Conservation (phyloP, 768 basidiomycete species). For the Obba rivulosa region DNA sequence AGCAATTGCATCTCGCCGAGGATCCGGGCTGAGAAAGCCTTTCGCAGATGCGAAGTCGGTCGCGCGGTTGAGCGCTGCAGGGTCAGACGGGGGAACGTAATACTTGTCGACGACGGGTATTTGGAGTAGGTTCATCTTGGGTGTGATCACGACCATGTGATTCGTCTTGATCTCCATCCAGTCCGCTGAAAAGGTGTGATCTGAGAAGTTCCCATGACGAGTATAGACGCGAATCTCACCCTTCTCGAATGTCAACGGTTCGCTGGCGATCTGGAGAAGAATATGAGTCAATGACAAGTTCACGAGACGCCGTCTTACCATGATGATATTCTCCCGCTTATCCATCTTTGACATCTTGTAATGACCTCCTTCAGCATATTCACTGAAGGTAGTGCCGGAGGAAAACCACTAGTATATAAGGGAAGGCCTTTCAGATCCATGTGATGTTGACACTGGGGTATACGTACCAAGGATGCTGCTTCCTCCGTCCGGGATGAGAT, state of each 20-base stretch:
- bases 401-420: slow-evolving; percentile 73
- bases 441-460: neutral
- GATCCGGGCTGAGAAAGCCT: slow-evolving; percentile 58
- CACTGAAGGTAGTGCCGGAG: slow-evolving; percentile 90
- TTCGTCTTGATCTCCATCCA: slow-evolving; percentile 99
- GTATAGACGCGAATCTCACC: slow-evolving; percentile 36
- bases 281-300: neutral
- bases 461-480: slow-evolving; percentile 77
- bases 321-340: slow-evolving; percentile 93
- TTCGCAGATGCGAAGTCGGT: slow-evolving; percentile 85
- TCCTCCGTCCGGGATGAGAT: slow-evolving; percentile 89
- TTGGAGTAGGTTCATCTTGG: slow-evolving; percentile 91
- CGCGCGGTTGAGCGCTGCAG: slow-evolving; percentile 59
- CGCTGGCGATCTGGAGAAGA: slow-evolving; percentile 65
- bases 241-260: slow-evolving; percentile 95
- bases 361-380: slow-evolving; percentile 83
- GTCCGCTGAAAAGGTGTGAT: slow-evolving; percentile 52
- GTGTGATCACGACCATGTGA: slow-evolving; percentile 91
- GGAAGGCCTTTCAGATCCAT: neutral
- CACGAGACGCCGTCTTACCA: slow-evolving; percentile 39
- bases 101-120: slow-evolving; percentile 93
- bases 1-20: slow-evolving; percentile 34
- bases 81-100: slow-evolving; percentile 84
- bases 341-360: slow-evolving; percentile 96
- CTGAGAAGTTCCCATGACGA: neutral